Evolutionary conservation across 2,329 filamentous ascomycete genomes (phyloP).

Genomic region (Venturia pyrina): DNA sequence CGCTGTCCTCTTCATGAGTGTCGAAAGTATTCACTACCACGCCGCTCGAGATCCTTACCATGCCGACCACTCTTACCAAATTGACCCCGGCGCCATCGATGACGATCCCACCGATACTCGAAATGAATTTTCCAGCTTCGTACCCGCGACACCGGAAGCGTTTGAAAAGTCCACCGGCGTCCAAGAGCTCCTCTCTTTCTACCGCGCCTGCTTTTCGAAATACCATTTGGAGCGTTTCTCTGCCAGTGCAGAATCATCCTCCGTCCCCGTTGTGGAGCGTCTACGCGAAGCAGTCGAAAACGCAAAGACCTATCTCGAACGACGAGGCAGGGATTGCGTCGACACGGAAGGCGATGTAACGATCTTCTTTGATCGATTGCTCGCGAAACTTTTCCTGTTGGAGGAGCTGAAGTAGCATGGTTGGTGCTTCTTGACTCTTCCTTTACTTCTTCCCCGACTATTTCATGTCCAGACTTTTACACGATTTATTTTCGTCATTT

Average conservation of each 20-base stretch:
- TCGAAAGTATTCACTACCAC: constrained; percentile 30
- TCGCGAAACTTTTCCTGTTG: constrained; percentile 23
- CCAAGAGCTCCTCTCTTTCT: constrained; percentile 22
- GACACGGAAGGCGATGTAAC: constrained; percentile 22
- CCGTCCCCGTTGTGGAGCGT: not conserved
- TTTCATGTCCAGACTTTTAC: no score
- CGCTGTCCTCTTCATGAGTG: constrained; percentile 25
- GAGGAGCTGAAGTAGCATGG: not conserved
- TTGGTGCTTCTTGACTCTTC: no score
- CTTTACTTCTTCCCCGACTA: no score
- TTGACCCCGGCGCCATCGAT: not conserved
- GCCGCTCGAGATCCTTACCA: constrained; percentile 27
- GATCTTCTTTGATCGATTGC: constrained; percentile 28
- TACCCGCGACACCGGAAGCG: not conserved
- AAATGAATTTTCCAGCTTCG: not conserved
- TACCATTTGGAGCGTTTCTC: constrained; percentile 22
- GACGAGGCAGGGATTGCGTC: constrained; percentile 15
- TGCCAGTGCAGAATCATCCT: not conserved
- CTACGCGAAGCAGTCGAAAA: constrained; percentile 14
- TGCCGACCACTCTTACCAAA: not conserved
- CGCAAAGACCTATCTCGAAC: constrained; percentile 18
- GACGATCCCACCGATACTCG: not conserved
- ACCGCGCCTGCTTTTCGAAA: constrained; percentile 24
- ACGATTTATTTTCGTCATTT: no score
- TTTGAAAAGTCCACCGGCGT: constrained; percentile 21